Evolutionary conservation across 1,284 basidiomycete species (phyloP).

Genomic region (Fomes fomentarius): DNA sequence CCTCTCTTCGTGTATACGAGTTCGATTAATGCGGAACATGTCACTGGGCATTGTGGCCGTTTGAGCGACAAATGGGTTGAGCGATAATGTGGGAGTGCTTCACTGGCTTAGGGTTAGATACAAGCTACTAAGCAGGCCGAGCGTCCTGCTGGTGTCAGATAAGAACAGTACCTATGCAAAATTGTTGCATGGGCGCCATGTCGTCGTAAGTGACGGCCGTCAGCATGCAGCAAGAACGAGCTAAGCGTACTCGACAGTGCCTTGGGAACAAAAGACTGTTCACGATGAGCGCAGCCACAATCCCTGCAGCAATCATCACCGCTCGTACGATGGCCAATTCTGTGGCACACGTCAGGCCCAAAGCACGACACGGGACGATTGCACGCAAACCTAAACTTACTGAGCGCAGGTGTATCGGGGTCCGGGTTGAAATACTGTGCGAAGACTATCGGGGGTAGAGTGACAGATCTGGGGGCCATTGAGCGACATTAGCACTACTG

Average conservation of each 20-base stretch:
- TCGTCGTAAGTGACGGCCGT: no score
- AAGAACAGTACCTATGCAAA: conserved; percentile 52
- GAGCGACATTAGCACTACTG: no score
- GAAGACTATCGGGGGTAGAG: conserved; percentile 49
- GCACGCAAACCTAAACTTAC: conserved; percentile 29
- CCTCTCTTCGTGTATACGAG: conserved; percentile 36
- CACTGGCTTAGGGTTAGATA: conserved; percentile 52
- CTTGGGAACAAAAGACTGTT: conserved; percentile 52
- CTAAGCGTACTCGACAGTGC: conserved; percentile 50
- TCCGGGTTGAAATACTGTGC: conserved; percentile 39
- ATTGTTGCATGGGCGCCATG: no score
- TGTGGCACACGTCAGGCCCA: conserved; percentile 22
- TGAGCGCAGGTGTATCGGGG: conserved; percentile 31
- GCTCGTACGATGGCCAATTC: conserved; percentile 45
- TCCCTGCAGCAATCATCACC: conserved; percentile 47
- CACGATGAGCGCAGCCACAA: conserved; percentile 48
- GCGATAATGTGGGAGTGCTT: conserved; percentile 11
- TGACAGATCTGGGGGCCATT: conserved; percentile 40
- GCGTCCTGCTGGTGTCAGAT: conserved; percentile 42
- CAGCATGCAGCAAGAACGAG: no score
- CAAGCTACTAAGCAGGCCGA: conserved; percentile 46
- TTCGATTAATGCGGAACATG: conserved; percentile 39
- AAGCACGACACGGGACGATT: not conserved
- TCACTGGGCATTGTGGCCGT: conserved; percentile 40
- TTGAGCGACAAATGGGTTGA: no score